A percentile compares a stretch with the other conserved stretches of the same genome.
These are phyloP conservation scores for Epichloe brachyelytri DNA, from an alignment of 2,329 filamentous ascomycete species.

Conservation along the genomic window DNA sequence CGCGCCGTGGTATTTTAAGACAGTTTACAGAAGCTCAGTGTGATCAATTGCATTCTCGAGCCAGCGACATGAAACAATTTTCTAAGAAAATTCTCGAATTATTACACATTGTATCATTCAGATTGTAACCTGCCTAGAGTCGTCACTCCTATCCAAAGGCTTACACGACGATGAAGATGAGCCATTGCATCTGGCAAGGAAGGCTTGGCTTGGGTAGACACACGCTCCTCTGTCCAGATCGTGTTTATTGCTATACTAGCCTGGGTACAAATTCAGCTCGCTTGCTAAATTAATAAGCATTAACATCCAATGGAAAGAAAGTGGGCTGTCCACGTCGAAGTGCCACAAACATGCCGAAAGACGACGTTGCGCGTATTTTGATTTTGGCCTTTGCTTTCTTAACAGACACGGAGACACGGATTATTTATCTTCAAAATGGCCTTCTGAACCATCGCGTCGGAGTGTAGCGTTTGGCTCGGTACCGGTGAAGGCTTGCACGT, in stretches of 20 bases:
- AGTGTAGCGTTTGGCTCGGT: not conserved
- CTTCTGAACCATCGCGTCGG: not conserved
- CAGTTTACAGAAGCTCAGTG: no score
- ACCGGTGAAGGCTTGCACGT: not conserved
- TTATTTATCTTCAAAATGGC: not conserved
- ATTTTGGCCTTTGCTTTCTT: no score
- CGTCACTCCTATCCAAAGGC: not conserved
- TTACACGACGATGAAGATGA: constrained; percentile 4
- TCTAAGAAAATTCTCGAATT: not conserved
- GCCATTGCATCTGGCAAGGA: constrained; percentile 3
- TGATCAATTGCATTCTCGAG: not conserved
- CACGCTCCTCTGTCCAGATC: no score
- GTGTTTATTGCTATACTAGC: no score
- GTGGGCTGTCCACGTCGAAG: no score
- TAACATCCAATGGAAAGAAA: no score
- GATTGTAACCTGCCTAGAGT: not conserved
- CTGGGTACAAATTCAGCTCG: not conserved
- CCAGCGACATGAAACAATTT: not conserved
- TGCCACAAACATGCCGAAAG: no score
- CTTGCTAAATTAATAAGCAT: not conserved
- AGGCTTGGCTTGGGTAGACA: no score
- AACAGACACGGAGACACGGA: not conserved
- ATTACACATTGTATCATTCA: not conserved
- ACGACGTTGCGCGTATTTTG: no score
- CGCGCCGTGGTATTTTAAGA: no score